Percentiles rank a stretch among this genome's conserved stretches.
phyloP scores from a whole-genome alignment of 192 early-diverging fungal genomes.

The Rhizoclosmatium sp. region DNA sequence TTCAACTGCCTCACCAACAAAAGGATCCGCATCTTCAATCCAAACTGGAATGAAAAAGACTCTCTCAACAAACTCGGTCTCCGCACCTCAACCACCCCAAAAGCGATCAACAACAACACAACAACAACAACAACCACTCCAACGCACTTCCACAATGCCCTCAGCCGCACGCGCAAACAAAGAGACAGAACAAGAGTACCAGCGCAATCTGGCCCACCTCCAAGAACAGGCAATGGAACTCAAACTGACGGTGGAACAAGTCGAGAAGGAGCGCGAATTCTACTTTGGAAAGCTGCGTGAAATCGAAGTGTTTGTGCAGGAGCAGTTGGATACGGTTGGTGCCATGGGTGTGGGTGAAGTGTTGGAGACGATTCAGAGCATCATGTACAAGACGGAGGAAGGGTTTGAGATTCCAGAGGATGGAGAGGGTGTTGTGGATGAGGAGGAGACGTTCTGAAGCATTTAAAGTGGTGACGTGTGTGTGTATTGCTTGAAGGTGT shows the following conservation, averaged over 20 bases:
- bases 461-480: background rate
- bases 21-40: slow-evolving; percentile 7
- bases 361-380: slow-evolving; percentile 79
- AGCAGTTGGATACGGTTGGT: slow-evolving; percentile 65
- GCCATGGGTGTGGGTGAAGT: slow-evolving; percentile 48
- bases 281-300: slow-evolving; percentile 96
- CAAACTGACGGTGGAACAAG: slow-evolving; percentile 86
- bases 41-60: slow-evolving; percentile 54
- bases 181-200: slow-evolving; percentile 53
- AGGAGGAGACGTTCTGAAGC: slow-evolving; percentile 14
- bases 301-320: slow-evolving; percentile 93
- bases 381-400: slow-evolving; percentile 91
- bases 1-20: background rate
- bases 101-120: background rate
- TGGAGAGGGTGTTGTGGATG: slow-evolving; percentile 29
- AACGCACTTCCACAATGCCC: background rate
- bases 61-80: background rate
- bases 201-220: slow-evolving; percentile 76
- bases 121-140: background rate
- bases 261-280: slow-evolving; percentile 97
- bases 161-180: background rate
- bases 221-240: slow-evolving; percentile 80
- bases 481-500: no score
- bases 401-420: slow-evolving; percentile 81
- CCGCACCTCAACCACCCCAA: slow-evolving; percentile 11